Base-by-base conservation (phyloP, 148 eudicot species). In the Euryodendron excelsum region DNA sequence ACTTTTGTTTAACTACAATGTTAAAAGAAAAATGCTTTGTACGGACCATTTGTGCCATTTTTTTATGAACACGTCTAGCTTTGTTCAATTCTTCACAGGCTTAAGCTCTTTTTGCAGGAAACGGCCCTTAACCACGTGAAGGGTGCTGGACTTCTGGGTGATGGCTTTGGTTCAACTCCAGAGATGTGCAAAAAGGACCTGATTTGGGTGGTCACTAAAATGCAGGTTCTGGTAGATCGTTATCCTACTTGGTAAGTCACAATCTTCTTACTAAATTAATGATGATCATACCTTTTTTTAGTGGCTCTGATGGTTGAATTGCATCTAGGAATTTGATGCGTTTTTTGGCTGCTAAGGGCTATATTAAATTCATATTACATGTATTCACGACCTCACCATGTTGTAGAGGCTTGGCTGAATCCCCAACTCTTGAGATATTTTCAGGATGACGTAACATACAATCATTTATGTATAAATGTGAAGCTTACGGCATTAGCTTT, bases 161-260 rank as follows among this genome's bases (percentile, higher is more conserved):
- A 90, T 90, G 99, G 98, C 60, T 96, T 96, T 87, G 99, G 99
- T 77, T 84, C 98, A 64, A 96, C 99, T n/a, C 97, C 96, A 3
- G 98, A 92, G 88, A 96, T 93, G 99, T 86, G 83, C 78, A 92
- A 96, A 82, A 88, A 81, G 79, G 93, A 96, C 73, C 83, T 96
- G 41, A 89, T 96, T 69, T 96, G 99, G 99, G 99, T 93, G 72
- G 96, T 96, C 36, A 85, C 96, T 74, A 87, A 93, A 75, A 96
- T 96, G 98, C 97, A 93, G 73, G 91, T 92, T 86, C 45, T 91
- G 69, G 92, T 96, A 47, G 96, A 96, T 77, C 94, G 93, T 20
- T 96, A 96, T 84, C 99, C 99, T 71, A 92, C 94, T 61, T 96
- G 99, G 99, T 93, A 85, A 84, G 91, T 78, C 6, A 41, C 36